phyloP scores from a whole-genome alignment of 441 rosid genomes.

The Heliophila coronopifolia region DNA sequence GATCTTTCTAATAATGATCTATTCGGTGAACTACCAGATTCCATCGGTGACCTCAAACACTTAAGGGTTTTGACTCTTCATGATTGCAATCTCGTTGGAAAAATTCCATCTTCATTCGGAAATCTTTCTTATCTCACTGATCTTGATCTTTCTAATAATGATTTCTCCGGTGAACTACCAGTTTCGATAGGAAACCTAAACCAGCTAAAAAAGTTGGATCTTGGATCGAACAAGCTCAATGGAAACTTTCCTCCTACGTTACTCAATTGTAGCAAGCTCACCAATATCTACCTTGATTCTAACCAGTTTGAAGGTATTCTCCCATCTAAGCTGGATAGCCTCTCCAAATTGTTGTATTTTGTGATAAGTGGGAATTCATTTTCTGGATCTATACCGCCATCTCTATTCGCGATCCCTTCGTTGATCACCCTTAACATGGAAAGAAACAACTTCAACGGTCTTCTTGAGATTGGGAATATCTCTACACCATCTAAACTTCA shows the following conservation, averaged over 20 bases:
- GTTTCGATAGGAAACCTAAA: constrained; percentile 12
- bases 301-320: constrained; percentile 1
- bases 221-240: not conserved
- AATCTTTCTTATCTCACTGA: constrained; percentile 8
- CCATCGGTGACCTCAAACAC: constrained; percentile 4
- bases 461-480: constrained; percentile 19
- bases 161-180: constrained; percentile 4
- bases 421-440: not conserved
- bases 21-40: constrained; percentile 2
- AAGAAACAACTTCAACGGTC: constrained; percentile 5
- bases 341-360: not conserved
- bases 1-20: too few relatives aligned
- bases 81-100: not conserved
- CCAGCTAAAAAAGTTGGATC: not conserved
- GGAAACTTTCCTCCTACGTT: constrained; percentile 10
- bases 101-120: constrained; percentile 10
- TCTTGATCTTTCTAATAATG: constrained; percentile 1
- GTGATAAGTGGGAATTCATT: not conserved
- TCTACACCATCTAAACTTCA: not conserved
- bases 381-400: not conserved
- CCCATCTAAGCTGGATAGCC: constrained; percentile 18
- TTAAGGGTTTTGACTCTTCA: constrained; percentile 6
- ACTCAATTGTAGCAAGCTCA: constrained; percentile 13
- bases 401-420: constrained; percentile 17
- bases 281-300: not conserved